Evolutionary conservation across 495 filamentous ascomycete genomes (phyloP).

Genomic region (Parachaetomium inaequale): DNA sequence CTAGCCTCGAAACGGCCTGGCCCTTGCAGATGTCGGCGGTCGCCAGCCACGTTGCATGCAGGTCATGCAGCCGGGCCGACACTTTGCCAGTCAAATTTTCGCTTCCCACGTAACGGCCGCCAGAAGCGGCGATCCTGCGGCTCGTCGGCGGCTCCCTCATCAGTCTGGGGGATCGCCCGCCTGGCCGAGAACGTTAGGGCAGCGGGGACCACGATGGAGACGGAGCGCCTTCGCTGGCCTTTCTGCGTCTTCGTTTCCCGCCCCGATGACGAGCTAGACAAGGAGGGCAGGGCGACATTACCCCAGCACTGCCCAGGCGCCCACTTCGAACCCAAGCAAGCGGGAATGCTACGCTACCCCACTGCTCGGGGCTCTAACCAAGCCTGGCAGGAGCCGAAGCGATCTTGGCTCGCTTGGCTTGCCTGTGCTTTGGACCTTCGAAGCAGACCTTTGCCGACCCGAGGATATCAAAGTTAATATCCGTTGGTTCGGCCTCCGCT

Average conservation of each 20-base stretch:
- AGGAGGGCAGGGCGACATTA: not conserved
- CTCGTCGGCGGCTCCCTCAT: not conserved
- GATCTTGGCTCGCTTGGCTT: constrained; percentile 6
- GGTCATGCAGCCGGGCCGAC: not conserved
- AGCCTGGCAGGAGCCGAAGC: not conserved
- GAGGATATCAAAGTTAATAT: constrained; percentile 4
- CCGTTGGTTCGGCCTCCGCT: not conserved
- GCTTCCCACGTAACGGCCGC: too few species aligned
- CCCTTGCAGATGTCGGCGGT: constrained; percentile 1
- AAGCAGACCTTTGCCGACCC: not conserved
- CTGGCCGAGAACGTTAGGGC: too few species aligned
- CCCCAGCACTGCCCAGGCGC: too few species aligned
- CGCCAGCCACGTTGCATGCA: not conserved
- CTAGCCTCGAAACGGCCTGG: constrained; percentile 1
- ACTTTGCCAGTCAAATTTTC: not conserved
- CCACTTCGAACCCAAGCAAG: not conserved
- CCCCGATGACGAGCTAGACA: not conserved
- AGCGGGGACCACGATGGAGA: not conserved
- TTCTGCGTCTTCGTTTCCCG: not conserved
- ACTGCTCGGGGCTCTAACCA: constrained; percentile 4
- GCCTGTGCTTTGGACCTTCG: not conserved
- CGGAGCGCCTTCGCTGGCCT: not conserved
- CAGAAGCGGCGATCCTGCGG: too few species aligned
- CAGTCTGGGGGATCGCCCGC: constrained; percentile 1
- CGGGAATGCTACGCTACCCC: constrained; percentile 9